Evolutionary conservation across 345 rosid species (phyloP).

Genomic region (Citrus hindsii): DNA sequence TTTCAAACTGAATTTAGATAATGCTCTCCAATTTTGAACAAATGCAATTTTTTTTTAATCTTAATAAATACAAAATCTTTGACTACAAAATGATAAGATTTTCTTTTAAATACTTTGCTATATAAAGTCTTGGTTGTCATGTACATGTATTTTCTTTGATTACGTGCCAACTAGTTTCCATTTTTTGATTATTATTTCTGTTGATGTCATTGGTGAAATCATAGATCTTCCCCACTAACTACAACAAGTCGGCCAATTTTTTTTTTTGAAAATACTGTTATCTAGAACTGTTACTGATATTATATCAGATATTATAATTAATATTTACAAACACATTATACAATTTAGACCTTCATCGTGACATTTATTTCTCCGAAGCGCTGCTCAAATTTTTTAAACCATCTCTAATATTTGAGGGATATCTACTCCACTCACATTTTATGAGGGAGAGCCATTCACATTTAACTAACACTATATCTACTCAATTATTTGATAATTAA

Average conservation of each 20-base stretch:
- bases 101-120: neutral
- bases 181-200: neutral
- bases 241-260: neutral
- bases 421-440: rapidly evolving
- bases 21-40: no score
- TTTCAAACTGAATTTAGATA: no score
- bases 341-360: rapidly evolving
- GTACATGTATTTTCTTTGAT: neutral
- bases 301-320: no score
- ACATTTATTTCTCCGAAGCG: rapidly evolving
- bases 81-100: neutral
- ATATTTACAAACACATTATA: no score
- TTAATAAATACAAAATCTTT: no score
- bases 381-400: rapidly evolving
- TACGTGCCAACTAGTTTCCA: neutral
- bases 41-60: no score
- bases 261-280: no score
- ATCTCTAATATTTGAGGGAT: rapidly evolving
- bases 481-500: no score
- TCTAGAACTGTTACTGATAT: rapidly evolving
- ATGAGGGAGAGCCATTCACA: no score
- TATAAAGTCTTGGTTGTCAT: neutral
- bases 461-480: no score
- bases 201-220: neutral
- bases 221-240: neutral